Evolutionary conservation across 2,329 filamentous ascomycete genomes (phyloP).

Genomic region (Fusarium chuoi): DNA sequence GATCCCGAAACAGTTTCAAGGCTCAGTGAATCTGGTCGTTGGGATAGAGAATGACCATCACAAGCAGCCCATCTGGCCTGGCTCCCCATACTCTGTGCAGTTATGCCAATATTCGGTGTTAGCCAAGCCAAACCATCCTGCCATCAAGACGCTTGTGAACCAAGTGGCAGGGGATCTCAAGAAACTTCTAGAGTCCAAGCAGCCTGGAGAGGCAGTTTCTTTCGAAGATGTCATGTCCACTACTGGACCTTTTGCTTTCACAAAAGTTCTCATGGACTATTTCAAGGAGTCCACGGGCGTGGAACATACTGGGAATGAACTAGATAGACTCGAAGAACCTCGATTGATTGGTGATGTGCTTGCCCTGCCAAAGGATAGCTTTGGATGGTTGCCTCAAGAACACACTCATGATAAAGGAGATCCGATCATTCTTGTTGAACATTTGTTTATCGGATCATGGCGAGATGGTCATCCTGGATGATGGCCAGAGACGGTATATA

Average conservation of each 20-base stretch:
- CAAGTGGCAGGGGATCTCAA: constrained; percentile 62
- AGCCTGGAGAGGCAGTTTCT: constrained; percentile 15
- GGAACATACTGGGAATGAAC: constrained; percentile 45
- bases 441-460: constrained; percentile 37
- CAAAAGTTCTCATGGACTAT: constrained; percentile 46
- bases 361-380: constrained; percentile 46
- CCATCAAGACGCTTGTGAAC: constrained; percentile 72
- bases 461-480: constrained; percentile 27
- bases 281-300: constrained; percentile 40
- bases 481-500: background rate
- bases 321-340: constrained; percentile 44
- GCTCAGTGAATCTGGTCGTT: constrained; percentile 71
- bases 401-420: constrained; percentile 32
- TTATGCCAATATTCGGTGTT: constrained; percentile 82
- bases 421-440: constrained; percentile 30
- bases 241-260: constrained; percentile 48
- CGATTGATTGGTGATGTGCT: constrained; percentile 48
- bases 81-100: constrained; percentile 75
- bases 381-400: constrained; percentile 37
- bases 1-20: constrained; percentile 64
- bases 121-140: constrained; percentile 76
- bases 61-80: constrained; percentile 56
- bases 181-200: constrained; percentile 31
- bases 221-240: constrained; percentile 48
- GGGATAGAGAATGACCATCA: constrained; percentile 74